phyloP scores from a whole-genome alignment of 768 basidiomycete genomes.

The Suillus sp. region DNA sequence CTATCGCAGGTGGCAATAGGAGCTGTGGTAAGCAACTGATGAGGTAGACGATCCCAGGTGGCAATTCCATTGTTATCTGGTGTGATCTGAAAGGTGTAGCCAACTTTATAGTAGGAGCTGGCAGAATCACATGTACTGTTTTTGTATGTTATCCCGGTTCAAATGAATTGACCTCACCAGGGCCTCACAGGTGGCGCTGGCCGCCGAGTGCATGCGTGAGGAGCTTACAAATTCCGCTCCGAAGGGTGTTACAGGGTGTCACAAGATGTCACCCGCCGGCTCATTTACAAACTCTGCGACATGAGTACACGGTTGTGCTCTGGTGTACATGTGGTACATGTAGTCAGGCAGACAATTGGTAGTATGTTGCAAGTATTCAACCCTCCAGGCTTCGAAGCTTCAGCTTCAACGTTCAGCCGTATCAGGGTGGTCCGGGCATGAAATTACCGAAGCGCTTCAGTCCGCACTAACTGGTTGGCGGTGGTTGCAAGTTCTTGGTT shows the following conservation, averaged over 20 bases:
- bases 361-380: too few relatives aligned
- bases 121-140: background rate
- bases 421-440: too few relatives aligned
- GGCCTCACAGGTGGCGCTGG: background rate
- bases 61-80: slow-evolving; percentile 26
- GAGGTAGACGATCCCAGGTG: slow-evolving; percentile 36
- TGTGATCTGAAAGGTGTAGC: background rate
- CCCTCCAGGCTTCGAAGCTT: too few relatives aligned
- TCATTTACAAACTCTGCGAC: background rate
- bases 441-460: too few relatives aligned
- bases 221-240: background rate
- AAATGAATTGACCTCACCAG: background rate
- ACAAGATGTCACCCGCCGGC: background rate
- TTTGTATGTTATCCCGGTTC: background rate
- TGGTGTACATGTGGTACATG: too few relatives aligned
- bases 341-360: too few relatives aligned
- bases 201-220: background rate
- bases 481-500: background rate
- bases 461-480: too few relatives aligned
- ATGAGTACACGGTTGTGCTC: too few relatives aligned
- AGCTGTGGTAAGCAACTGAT: slow-evolving; percentile 28
- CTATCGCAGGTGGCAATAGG: slow-evolving; percentile 20
- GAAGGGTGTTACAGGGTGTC: background rate
- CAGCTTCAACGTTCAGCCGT: too few relatives aligned
- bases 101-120: slow-evolving; percentile 1